A percentile compares a stretch with the other conserved stretches of the same genome.
Evolutionary conservation across 345 rosid genomes (phyloP).

Genomic region (Schrenkiella parvula): DNA sequence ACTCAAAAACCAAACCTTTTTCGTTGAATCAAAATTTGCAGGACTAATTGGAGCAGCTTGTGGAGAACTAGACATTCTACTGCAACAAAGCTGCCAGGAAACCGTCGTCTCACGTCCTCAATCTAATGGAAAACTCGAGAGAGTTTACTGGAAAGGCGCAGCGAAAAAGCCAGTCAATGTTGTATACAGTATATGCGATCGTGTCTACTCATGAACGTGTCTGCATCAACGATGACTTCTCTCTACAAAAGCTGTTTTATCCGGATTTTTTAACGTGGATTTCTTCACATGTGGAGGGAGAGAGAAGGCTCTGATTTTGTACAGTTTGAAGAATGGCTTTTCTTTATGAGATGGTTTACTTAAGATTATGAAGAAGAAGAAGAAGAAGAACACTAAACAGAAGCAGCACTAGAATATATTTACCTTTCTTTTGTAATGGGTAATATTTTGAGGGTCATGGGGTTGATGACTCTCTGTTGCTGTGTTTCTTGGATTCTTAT

Average conservation of each 20-base stretch:
- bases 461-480: slow-evolving; percentile 16
- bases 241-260: slow-evolving; percentile 19
- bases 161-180: slow-evolving; percentile 46
- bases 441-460: slow-evolving; percentile 7
- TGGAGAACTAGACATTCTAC: slow-evolving; percentile 51
- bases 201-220: slow-evolving; percentile 49
- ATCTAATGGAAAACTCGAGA: slow-evolving; percentile 37
- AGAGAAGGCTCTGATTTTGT: slow-evolving; percentile 27
- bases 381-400: slow-evolving; percentile 18
- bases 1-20: neutral
- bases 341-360: slow-evolving; percentile 13
- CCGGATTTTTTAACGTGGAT: slow-evolving; percentile 30
- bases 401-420: slow-evolving; percentile 16
- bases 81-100: slow-evolving; percentile 41
- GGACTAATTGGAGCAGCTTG: slow-evolving; percentile 87
- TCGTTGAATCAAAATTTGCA: slow-evolving; percentile 23
- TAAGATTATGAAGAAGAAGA: slow-evolving; percentile 11
- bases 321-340: slow-evolving; percentile 32
- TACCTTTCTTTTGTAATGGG: slow-evolving; percentile 38
- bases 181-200: slow-evolving; percentile 49
- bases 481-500: slow-evolving; percentile 30
- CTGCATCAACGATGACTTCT: slow-evolving; percentile 22
- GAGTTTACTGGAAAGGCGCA: slow-evolving; percentile 43
- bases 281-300: slow-evolving; percentile 24
- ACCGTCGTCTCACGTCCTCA: slow-evolving; percentile 36